A percentile compares a stretch with the other conserved stretches of the same genome.
Conservation (phyloP, 306 rosid genomes). For the Spatholobus suberectus region DNA sequence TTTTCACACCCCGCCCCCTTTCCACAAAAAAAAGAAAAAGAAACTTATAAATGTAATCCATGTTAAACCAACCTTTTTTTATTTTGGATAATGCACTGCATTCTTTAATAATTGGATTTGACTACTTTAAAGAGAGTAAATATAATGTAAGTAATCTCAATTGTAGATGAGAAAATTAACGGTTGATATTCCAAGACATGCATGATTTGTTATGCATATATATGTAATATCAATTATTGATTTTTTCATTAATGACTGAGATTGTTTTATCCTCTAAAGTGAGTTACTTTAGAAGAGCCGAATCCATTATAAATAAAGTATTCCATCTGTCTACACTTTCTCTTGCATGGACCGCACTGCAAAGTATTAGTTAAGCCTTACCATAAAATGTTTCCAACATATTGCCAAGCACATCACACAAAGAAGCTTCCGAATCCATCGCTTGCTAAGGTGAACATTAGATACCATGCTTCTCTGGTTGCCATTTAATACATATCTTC, state of each 20-base stretch:
- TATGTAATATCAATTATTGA: too few species aligned
- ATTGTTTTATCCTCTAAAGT: too few species aligned
- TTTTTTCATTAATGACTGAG: too few species aligned
- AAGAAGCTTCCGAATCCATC: slow-evolving; percentile 68
- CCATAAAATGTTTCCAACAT: slow-evolving; percentile 87
- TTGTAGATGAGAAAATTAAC: too few species aligned
- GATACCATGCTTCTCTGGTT: slow-evolving; percentile 39
- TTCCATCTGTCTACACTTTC: not conserved
- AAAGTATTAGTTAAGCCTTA: slow-evolving; percentile 48
- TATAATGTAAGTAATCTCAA: too few species aligned
- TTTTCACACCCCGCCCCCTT: not conserved
- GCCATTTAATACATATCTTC: slow-evolving; percentile 41
- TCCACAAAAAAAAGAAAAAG: not conserved
- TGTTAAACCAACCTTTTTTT: not conserved
- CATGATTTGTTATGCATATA: too few species aligned
- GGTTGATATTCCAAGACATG: too few species aligned
- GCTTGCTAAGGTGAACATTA: slow-evolving; percentile 46
- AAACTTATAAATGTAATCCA: not conserved
- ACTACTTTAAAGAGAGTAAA: too few species aligned
- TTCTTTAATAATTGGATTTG: not conserved
- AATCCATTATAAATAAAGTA: not conserved
- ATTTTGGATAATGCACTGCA: not conserved
- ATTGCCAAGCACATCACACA: slow-evolving; percentile 66
- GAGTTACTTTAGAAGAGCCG: too few species aligned
- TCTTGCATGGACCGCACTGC: not conserved